Base-by-base conservation (phyloP, 225 moss, liverwort and hornwort genomes). In the Polytrichum formosum region DNA sequence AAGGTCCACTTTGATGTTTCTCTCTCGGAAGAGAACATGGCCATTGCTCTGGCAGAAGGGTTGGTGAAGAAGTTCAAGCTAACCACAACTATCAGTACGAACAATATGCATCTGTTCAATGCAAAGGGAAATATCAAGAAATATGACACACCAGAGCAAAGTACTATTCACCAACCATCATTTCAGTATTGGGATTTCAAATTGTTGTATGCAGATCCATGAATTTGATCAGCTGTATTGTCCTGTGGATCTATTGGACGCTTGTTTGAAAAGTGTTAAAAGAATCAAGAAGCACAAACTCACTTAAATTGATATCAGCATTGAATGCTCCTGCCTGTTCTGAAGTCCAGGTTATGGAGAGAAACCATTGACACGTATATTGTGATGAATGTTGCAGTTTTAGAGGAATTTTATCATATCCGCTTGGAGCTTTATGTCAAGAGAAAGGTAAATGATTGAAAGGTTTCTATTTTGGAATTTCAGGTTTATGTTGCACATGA, bases 61-160 rank as follows among this genome's bases (percentile, higher is more conserved):
- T 72, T 98, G 1, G 85, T 88, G 13, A 98, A 98, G 79, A 98
- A 91, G 66, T 94, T 98, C 62, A 98, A 92, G 78, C 85, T 98
- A 10, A 98, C 98, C 16, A 98, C 94, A 5, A 94, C 83, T 63
- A 90, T 98, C 7, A 98, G 92, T 79, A 98, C 98, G 1, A 92
- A 94, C 60, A 98, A 98, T 70, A 98, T 98, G 98, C 98, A 98
- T 56, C 77, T 98, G 70, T 98, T 98, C 72, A 92, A 98, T 77
- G 64, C 74, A 5, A 74, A 70, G 55, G 91, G 98, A 8, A 71
- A 85, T n/a, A 98, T 98, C 53, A 92, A 94, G 78, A 98, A 98
- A 79, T 94, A 92, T 26, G 94, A 98, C 21, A 87, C 82, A 8
- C 92, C 98, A 20, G 98, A 94, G 74, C 92, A 90, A 55, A 91